Evolutionary conservation across 495 filamentous ascomycete species (phyloP).

Genomic region (Terfezia boudieri): DNA sequence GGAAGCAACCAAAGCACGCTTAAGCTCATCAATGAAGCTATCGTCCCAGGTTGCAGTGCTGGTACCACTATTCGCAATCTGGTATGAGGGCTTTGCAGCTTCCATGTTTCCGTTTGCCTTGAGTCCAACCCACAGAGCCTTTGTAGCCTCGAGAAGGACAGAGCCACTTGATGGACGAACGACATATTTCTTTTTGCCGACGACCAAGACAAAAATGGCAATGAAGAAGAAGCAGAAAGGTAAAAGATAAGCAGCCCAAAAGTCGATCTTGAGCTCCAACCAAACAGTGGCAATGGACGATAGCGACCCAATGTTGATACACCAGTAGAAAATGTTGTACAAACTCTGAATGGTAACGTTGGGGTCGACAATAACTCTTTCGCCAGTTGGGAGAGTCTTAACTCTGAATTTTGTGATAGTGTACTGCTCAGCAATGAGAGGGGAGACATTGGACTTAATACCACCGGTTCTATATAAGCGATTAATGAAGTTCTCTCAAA

Average conservation of each 20-base stretch:
- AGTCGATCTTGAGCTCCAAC: constrained; percentile 26
- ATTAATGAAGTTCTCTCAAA: constrained; percentile 11
- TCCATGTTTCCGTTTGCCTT: constrained; percentile 37
- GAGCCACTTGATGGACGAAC: constrained; percentile 23
- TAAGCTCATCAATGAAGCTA: constrained; percentile 34
- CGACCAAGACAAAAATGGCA: constrained; percentile 18
- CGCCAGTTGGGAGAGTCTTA: constrained; percentile 24
- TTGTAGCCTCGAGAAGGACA: constrained; percentile 24
- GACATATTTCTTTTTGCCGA: constrained; percentile 20
- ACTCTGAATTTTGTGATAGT: constrained; percentile 26
- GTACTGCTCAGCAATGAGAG: constrained; percentile 36
- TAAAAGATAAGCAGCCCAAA: constrained; percentile 28
- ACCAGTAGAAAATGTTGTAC: constrained; percentile 43
- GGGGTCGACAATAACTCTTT: constrained; percentile 36
- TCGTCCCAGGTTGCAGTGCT: constrained; percentile 28
- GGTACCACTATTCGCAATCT: constrained; percentile 27
- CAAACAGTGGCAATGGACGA: constrained; percentile 25
- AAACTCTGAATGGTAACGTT: constrained; percentile 37
- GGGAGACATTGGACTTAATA: constrained; percentile 46
- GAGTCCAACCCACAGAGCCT: constrained; percentile 30
- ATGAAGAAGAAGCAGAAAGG: constrained; percentile 31
- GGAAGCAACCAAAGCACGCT: constrained; percentile 34
- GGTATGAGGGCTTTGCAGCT: constrained; percentile 36
- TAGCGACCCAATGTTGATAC: constrained; percentile 31
- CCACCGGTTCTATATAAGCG: constrained; percentile 30